Base-by-base conservation (phyloP, 2,329 filamentous ascomycete species). In the Colletotrichum musicola region DNA sequence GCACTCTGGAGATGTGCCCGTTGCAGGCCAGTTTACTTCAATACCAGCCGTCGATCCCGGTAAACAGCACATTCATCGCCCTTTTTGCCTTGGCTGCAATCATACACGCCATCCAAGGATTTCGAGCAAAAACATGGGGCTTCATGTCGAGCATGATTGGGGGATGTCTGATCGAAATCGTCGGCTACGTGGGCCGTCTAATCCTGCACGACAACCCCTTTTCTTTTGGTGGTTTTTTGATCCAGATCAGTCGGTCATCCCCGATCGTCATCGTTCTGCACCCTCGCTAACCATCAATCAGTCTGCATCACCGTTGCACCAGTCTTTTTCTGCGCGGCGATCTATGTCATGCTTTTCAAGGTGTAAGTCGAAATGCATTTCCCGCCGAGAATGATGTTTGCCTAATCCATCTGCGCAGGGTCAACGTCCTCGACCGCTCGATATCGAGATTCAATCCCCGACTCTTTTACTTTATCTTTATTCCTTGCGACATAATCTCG, bases 171-270 rank as follows among this genome's bases (percentile, higher is more conserved):
- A 79, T 84, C 53, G 89, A 90, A 74, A 84, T 90, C 10, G 74
- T 90, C 16, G 90, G 90, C 6, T 92, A 92, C 62, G 79, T 81
- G 0, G 90, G 88, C 0, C 83, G 90, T 6, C 79, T 91, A 16
- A 76, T 89, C 58, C 77, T 89, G 62, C 81, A 87, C 64, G 73
- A 83, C 16, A 87, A 91, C 65, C 87, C 88, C 0, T 92, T 88
- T 72, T 79, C 73, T 9, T 85, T 90, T 74, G 73, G 75, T 0
- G 88, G 85, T 0, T 92, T 92, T 73, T 82, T 91, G 72, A 83
- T 91, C 2, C 88, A 92, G 75, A 90, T 91, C 71, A 76, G 76
- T 81, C 74, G 50, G 74, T 79, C 18, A 2, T 27, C 4, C 0
- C 30, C 4, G 3, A 13, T 20, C 12, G 3, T 4, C 7, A 9